Base-by-base conservation (phyloP, 2,329 filamentous ascomycete genomes). In the Exophiala alcalophila region DNA sequence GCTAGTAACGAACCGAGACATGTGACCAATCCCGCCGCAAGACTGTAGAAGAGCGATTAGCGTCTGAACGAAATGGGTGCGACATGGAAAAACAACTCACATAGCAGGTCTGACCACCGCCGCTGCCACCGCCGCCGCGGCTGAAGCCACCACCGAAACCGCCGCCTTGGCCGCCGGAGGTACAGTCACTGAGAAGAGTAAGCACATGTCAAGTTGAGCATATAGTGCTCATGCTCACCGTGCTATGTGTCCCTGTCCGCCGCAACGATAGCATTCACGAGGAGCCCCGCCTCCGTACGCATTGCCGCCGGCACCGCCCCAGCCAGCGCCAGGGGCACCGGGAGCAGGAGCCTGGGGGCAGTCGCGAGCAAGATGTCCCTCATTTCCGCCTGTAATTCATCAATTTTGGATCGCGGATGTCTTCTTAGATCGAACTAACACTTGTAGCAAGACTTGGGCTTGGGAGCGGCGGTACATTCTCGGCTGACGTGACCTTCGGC, bases 251-350 rank as follows among this genome's bases (percentile, higher is more conserved):
- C 92, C 92, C 56, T 89, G 78, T 75, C 95, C 86, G 53, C 90
- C 90, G 72, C 92, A 98, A 84, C 96, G 96, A 82, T 96, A 96
- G 81, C 89, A 95, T 72, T 94, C 84, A 57, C 84, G 70, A 31
- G 54, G 76, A 43, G 70, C 65, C 52, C 70, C 66, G 18, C 57
- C 77, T 53, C 70, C 65, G 56, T 65, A 66, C 54, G 67, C 66
- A 56, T 69, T 70, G 52, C 69, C 66, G 47, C 65, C 61, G 36
- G 62, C 63, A 54, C 68, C 71, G 55, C 68, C 70, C 57, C 68
- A 69, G 49, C 68, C 70, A 47, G 68, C 72, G 45, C 64, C 61
- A 43, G 65, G 71, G 51, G 74, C 71, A 24, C 45, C 56, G 39
- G 56, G 54, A 31, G 62, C 64, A 44, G 57, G 62, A 40, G 63